Conservation (phyloP, 495 filamentous ascomycete genomes). For the Penicillium nucicola region DNA sequence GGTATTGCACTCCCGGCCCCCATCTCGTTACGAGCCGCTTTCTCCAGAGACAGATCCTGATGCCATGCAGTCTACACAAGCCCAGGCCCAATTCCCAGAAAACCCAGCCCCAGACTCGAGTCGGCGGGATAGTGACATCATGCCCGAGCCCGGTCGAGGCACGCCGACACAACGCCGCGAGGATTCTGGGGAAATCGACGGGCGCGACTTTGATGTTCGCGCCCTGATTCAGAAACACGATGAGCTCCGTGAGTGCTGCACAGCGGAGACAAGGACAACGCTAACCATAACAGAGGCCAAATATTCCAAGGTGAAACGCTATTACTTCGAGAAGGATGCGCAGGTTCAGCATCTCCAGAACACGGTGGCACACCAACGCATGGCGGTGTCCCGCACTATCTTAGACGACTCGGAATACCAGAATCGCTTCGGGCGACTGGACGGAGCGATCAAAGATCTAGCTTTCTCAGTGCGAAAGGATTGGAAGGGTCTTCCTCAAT, state of each 20-base stretch:
- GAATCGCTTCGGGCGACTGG: constrained; percentile 84
- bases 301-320: constrained; percentile 95
- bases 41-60: constrained; percentile 32
- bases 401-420: constrained; percentile 95
- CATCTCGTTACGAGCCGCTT: constrained; percentile 51
- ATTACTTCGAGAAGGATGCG: constrained; percentile 93
- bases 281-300: constrained; percentile 65
- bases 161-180: constrained; percentile 56
- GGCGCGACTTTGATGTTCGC: constrained; percentile 42
- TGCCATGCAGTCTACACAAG: constrained; percentile 27
- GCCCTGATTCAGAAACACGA: constrained; percentile 51
- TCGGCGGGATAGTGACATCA: constrained; percentile 26
- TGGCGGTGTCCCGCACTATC: constrained; percentile 90
- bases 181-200: constrained; percentile 50
- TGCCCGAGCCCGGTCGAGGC: constrained; percentile 51
- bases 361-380: constrained; percentile 88
- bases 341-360: constrained; percentile 97
- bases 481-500: constrained; percentile 76
- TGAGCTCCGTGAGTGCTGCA: constrained; percentile 58
- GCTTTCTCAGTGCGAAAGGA: constrained; percentile 93
- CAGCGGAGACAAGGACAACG: background rate
- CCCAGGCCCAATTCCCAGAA: constrained; percentile 6
- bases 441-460: constrained; percentile 91
- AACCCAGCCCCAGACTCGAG: constrained; percentile 9
- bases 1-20: constrained; percentile 39